phyloP scores from a whole-genome alignment of 176 grass and related monocot genomes.

The Oryza punctata region DNA sequence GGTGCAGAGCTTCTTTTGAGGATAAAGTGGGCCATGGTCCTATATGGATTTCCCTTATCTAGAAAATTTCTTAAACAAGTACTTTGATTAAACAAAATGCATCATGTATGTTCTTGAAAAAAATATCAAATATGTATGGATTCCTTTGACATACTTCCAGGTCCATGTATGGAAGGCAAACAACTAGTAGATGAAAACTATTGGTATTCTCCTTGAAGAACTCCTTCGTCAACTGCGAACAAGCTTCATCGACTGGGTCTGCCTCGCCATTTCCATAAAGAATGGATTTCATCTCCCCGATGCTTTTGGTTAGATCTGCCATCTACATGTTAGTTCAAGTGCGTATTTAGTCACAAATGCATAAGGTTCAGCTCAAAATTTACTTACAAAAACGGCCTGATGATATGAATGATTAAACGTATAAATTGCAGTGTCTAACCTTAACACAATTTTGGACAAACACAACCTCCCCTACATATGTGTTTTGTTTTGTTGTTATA shows the following conservation, averaged over 20 bases:
- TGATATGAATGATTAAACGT: background rate
- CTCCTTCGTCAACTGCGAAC: slow-evolving; percentile 55
- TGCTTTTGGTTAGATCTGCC: slow-evolving; percentile 44
- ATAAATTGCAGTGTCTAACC: background rate
- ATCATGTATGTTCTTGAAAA: background rate
- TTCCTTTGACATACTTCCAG: slow-evolving; percentile 46
- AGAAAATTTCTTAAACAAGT: background rate
- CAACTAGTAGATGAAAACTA: slow-evolving; percentile 42
- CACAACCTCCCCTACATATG: background rate
- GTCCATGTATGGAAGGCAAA: slow-evolving; percentile 47
- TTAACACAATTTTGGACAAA: background rate
- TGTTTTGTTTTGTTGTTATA: background rate
- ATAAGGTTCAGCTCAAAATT: background rate
- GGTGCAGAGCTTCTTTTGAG: background rate
- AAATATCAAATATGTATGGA: background rate
- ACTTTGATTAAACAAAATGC: background rate
- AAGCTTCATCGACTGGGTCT: slow-evolving; percentile 55
- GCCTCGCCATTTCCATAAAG: slow-evolving; percentile 59
- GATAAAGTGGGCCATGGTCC: background rate
- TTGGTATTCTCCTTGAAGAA: slow-evolving; percentile 56
- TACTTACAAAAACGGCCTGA: background rate
- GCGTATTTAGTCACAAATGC: background rate
- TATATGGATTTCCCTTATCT: background rate
- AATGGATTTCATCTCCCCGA: slow-evolving; percentile 60
- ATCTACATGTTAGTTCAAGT: slow-evolving; percentile 39